phyloP scores from a whole-genome alignment of 805 yeast species.

The Saturnispora hagleri region DNA sequence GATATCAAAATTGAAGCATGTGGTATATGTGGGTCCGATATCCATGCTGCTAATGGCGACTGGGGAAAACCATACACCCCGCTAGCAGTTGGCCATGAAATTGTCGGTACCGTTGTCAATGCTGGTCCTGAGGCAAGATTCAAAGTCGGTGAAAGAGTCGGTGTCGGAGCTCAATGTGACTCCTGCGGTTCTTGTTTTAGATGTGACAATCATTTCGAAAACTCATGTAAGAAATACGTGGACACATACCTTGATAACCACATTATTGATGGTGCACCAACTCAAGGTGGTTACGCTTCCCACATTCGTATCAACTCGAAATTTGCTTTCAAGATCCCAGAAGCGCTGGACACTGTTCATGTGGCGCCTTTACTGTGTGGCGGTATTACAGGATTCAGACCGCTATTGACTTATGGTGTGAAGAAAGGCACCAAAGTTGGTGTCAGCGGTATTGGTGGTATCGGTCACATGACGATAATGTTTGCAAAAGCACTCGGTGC shows the following conservation, averaged over 20 bases:
- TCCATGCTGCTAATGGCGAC: constrained; percentile 34
- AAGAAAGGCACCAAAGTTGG: constrained; percentile 45
- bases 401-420: constrained; percentile 33
- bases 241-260: constrained; percentile 33
- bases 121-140: constrained; percentile 31
- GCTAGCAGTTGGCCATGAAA: constrained; percentile 38
- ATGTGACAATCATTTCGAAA: constrained; percentile 31
- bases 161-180: constrained; percentile 38
- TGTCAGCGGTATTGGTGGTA: constrained; percentile 39
- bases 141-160: constrained; percentile 42
- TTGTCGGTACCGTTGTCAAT: constrained; percentile 34
- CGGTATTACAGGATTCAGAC: constrained; percentile 46
- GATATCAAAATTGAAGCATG: constrained; percentile 38
- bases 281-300: constrained; percentile 43
- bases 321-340: constrained; percentile 42
- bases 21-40: constrained; percentile 44
- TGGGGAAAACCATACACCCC: constrained; percentile 16
- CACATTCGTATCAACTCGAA: constrained; percentile 36
- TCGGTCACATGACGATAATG: constrained; percentile 37
- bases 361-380: constrained; percentile 54
- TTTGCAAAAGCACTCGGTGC: constrained; percentile 55
- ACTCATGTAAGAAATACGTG: constrained; percentile 47
- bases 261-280: constrained; percentile 31
- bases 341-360: constrained; percentile 29
- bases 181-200: constrained; percentile 34